Evolutionary conservation across 495 filamentous ascomycete genomes (phyloP).

Genomic region (Neurospora sublineolata): DNA sequence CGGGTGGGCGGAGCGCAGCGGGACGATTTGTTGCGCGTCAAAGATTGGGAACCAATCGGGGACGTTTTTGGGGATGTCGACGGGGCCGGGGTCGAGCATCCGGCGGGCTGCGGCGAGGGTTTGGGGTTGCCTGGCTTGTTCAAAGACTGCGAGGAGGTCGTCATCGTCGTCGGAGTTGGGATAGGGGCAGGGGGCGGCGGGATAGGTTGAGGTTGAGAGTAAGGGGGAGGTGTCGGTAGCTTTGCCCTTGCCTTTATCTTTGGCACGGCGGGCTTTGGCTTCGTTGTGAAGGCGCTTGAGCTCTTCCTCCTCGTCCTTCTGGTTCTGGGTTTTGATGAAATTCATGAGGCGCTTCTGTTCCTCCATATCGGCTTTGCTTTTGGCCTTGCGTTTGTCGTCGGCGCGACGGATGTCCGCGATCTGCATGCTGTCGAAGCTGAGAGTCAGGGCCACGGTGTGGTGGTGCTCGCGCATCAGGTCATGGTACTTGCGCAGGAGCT

Average conservation of each 20-base stretch:
- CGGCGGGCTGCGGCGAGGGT: background rate
- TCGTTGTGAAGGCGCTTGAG: background rate
- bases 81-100: background rate
- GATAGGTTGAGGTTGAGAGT: too few species aligned
- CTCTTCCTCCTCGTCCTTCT: background rate
- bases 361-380: background rate
- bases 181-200: too few species aligned
- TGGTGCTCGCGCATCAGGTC: too few species aligned
- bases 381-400: background rate
- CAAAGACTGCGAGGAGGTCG: background rate
- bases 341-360: background rate
- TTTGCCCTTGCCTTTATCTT: background rate
- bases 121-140: background rate
- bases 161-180: background rate
- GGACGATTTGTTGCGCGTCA: constrained; percentile 5
- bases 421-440: background rate
- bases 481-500: background rate
- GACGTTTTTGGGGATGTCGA: background rate
- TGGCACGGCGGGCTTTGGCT: background rate
- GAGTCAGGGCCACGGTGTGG: too few species aligned
- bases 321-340: background rate
- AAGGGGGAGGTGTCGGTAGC: background rate
- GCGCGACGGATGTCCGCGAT: background rate
- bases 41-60: constrained; percentile 25
- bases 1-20: constrained; percentile 2